Conservation (phyloP, 306 rosid species). For the Lathyrus oleraceus region DNA sequence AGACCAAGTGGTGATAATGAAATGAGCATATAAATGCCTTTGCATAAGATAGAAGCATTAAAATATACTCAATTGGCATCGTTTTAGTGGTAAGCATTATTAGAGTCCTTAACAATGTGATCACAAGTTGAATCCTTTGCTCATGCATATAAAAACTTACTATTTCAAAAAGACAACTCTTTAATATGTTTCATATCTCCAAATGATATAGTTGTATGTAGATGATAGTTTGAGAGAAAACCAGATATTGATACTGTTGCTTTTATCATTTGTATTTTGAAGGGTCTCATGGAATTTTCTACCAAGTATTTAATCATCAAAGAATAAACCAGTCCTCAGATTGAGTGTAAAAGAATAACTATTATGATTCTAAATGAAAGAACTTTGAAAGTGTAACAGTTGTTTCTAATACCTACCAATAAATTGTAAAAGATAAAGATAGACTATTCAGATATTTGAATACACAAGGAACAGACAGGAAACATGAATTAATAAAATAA, state of each 20-base stretch:
- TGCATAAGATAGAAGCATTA: neutral
- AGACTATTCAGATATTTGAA: constrained; percentile 33
- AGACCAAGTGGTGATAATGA: too few relatives aligned
- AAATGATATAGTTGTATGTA: too few relatives aligned
- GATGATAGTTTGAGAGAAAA: neutral
- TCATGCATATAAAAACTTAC: too few relatives aligned
- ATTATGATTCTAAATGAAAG: neutral
- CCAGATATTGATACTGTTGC: neutral
- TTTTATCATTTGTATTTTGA: constrained; percentile 4
- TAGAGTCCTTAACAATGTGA: too few relatives aligned
- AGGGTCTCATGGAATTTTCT: neutral
- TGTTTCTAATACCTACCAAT: constrained; percentile 30
- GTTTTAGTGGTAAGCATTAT: too few relatives aligned
- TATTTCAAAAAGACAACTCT: too few relatives aligned
- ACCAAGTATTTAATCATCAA: neutral
- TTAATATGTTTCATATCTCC: too few relatives aligned
- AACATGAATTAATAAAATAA: neutral
- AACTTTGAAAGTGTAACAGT: neutral
- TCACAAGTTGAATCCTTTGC: too few relatives aligned
- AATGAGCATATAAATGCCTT: neutral
- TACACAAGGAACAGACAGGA: constrained; percentile 4
- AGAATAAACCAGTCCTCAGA: neutral
- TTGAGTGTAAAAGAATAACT: constrained; percentile 5
- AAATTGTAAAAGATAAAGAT: constrained; percentile 1
- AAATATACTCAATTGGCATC: neutral